Percentiles rank a stretch among this genome's conserved stretches.
Conservation (phyloP, 75 land plant genomes). For the Pinus tabuliformis region DNA sequence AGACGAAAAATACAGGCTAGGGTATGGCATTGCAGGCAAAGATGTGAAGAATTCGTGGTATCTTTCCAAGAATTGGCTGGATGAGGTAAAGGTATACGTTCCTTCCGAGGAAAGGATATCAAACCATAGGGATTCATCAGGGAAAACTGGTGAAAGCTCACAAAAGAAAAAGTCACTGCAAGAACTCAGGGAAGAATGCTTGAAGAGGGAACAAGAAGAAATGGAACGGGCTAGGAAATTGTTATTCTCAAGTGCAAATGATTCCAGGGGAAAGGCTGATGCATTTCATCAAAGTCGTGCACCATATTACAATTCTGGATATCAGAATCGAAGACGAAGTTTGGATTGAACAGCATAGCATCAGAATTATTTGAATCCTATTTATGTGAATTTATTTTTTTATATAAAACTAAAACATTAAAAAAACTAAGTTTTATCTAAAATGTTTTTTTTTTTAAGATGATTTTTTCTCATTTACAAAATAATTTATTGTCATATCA, state of each 20-base stretch:
- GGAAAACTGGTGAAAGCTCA: conserved; percentile 12
- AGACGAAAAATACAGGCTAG: conserved; percentile 82
- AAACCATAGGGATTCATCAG: not conserved
- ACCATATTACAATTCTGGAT: conserved; percentile 8
- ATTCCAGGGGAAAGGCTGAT: not conserved
- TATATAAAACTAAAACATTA: too few species aligned
- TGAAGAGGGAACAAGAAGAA: conserved; percentile 72
- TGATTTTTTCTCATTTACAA: too few species aligned
- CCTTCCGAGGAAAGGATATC: conserved; percentile 1
- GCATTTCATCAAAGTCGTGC: not conserved
- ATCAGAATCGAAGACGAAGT: not conserved
- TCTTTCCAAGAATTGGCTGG: conserved; percentile 24
- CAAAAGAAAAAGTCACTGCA: conserved; percentile 65
- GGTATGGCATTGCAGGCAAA: conserved; percentile 78
- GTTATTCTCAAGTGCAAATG: conserved; percentile 8
- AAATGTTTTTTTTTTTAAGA: too few species aligned
- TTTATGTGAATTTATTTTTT: too few species aligned
- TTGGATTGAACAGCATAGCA: not conserved
- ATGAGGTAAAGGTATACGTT: not conserved
- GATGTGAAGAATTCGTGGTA: conserved; percentile 89
- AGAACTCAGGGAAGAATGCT: conserved; percentile 83
- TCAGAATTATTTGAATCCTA: too few species aligned
- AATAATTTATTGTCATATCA: too few species aligned
- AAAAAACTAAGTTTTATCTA: too few species aligned
- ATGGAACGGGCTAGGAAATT: conserved; percentile 58